Base-by-base conservation (phyloP, 306 rosid genomes). In the Begonia fuchsioides region DNA sequence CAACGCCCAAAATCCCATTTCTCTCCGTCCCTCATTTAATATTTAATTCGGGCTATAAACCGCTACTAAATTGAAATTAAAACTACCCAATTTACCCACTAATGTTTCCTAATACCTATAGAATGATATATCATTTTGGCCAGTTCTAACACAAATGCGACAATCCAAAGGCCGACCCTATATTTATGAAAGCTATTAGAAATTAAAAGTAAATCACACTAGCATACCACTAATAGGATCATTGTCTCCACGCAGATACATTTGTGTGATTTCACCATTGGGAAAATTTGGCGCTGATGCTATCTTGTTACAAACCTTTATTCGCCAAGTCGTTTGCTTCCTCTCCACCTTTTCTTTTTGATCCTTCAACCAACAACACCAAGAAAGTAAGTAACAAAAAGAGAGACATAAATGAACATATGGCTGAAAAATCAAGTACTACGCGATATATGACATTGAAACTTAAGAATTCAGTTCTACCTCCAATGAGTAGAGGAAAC, bases 211-310 rank as follows among this genome's bases (percentile, higher is more conserved):
- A 58, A 44, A 59, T 46, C 52, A 38, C 48, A 56, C 65, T 11
- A 70, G 35, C 35, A 26, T 26, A 90, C 94, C 90, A 43, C 68
- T 58, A 56, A 76, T 68, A 50, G 47, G 60, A 60, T 87, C 79
- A 68, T 81, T 72, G 70, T 69, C 68, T 53, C 65, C 61, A 66
- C 85, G 63, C 56, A 79, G 44, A 56, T 79, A 90, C 77, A 90
- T 79, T 52, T 73, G 59, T 71, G 81, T 71, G 51, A 90, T 72
- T 63, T 75, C 77, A 55, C 54, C 55, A 32, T 67, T 81, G 17
- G 95, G 92, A 63, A 81, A 90, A 47, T 84, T 67, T 15, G 78
- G 80, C 68, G 75, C 87, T 67, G 55, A 43, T 2, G 76, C 74
- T 59, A 90, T 90, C 75, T 77, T 85, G 53, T 64, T 48, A 58